Evolutionary conservation across 208 protist species (phyloP).

Genomic region (Leishmania braziliensis): DNA sequence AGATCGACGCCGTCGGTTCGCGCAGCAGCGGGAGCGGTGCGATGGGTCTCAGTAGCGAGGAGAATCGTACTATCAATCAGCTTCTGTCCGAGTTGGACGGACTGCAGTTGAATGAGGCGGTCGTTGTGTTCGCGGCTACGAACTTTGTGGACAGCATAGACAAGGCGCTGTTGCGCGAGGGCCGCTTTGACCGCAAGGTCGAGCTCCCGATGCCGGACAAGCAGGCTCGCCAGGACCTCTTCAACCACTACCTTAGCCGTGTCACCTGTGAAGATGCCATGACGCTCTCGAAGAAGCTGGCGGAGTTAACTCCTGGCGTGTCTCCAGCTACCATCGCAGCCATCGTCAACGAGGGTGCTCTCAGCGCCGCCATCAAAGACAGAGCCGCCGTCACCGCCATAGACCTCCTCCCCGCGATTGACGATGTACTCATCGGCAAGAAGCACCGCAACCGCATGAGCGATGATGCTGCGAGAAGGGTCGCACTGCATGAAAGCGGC

Average conservation of each 20-base stretch:
- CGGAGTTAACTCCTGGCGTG: conserved; percentile 87
- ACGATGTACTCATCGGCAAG: conserved; percentile 89
- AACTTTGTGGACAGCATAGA: conserved; percentile 96
- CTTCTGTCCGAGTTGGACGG: conserved; percentile 97
- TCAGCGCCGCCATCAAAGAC: conserved; percentile 89
- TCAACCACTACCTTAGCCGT: conserved; percentile 72
- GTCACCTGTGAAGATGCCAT: conserved; percentile 40
- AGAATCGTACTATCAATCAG: conserved; percentile 96
- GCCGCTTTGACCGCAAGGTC: conserved; percentile 97
- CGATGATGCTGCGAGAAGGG: conserved; percentile 49
- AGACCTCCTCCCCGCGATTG: conserved; percentile 78
- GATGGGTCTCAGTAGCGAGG: conserved; percentile 77
- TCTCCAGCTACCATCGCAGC: conserved; percentile 93
- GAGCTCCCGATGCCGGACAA: conserved; percentile 84
- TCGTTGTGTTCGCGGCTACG: conserved; percentile 97
- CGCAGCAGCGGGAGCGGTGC: conserved; percentile 71
- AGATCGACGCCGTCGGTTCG: conserved; percentile 97
- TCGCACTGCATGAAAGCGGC: conserved; percentile 96
- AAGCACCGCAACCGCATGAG: conserved; percentile 80
- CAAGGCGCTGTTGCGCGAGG: conserved; percentile 95
- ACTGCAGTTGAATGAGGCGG: conserved; percentile 82
- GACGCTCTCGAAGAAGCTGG: conserved; percentile 42
- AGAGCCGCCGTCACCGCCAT: conserved; percentile 85
- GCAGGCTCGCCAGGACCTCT: conserved; percentile 65
- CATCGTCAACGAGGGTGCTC: conserved; percentile 92